Base-by-base conservation (phyloP, 2,329 filamentous ascomycete genomes). In the Trichoderma oligosporum region DNA sequence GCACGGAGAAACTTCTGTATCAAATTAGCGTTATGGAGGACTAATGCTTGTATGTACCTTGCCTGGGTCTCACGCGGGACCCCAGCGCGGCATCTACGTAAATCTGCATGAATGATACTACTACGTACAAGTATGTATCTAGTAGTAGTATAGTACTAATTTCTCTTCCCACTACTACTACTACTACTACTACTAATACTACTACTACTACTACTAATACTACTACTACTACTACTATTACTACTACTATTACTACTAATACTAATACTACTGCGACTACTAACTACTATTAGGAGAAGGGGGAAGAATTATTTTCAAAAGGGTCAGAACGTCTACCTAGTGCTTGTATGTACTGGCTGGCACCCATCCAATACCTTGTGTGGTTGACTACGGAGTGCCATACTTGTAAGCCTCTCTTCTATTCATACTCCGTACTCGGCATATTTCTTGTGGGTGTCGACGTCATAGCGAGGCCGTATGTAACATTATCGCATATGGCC, bases 21-120 rank as follows among this genome's bases (percentile, higher is more conserved):
- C 41, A 36, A 45, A 45, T 55, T 55, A 46, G 51, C 16, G 27
- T n/a, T 38, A 5, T 11, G 16, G 29, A 27, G 36, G 39, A 35
- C 27, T 24, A 42, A 56, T 56, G 42, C 52, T 35, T 35, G 49
- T 53, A n/a, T n/a, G n/a, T n/a, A n/a, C n/a, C n/a, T n/a, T n/a
- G 20, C 49, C 51, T 54, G 51, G 51, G 51, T 54, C 41, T 35
- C 51, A 54, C 39, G 51, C 39, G 51, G 39, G 51, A 54, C 51
- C 51, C 51, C 39, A 18, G 51, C 22, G 39, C 51, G 36, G 35
- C 47, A 41, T 41, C 47, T 51, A 29, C 49, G 14, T n/a, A 25
- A 25, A 22, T 41, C 31, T 41, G 25, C 25, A 31, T 56, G 11
- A 27, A 25, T 5, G 5, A 24, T 38, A n/a, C 35, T 38, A n/a